phyloP scores from a whole-genome alignment of 2,329 filamentous ascomycete species.

The Bipolaris zeicola region DNA sequence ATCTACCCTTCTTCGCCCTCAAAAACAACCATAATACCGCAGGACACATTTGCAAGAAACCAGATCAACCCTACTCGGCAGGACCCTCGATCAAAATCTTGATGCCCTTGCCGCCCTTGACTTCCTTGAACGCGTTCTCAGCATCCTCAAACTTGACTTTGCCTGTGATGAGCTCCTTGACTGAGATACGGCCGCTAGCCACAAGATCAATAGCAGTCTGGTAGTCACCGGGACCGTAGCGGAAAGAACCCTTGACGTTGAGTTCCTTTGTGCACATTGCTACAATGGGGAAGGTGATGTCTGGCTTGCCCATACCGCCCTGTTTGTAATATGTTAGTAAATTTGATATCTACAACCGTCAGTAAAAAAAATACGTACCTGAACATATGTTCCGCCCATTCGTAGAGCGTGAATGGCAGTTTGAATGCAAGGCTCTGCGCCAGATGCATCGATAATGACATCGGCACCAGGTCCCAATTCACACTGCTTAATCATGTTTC shows the following conservation, averaged over 20 bases:
- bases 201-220: conserved; percentile 80
- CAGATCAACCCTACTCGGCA: conserved; percentile 20
- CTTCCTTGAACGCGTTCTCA: conserved; percentile 84
- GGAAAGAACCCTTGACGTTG: conserved; percentile 83
- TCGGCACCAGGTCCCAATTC: conserved; percentile 62
- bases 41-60: too few relatives aligned
- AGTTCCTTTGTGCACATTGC: conserved; percentile 88
- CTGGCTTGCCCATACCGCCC: conserved; percentile 81
- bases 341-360: too few relatives aligned
- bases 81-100: conserved; percentile 62
- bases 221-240: conserved; percentile 89
- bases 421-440: conserved; percentile 57
- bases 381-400: conserved; percentile 55
- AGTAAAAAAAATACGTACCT: conserved; percentile 31
- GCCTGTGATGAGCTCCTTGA: conserved; percentile 79
- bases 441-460: conserved; percentile 55
- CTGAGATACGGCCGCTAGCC: conserved; percentile 69
- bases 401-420: conserved; percentile 56
- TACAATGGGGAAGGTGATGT: conserved; percentile 92
- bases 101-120: conserved; percentile 81
- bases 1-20: background rate
- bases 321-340: conserved; percentile 6
- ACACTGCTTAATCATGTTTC: conserved; percentile 66
- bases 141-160: conserved; percentile 81
- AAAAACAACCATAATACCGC: background rate